phyloP scores from a whole-genome alignment of 202 grass and related monocot species.

The Saccharum hybrid region DNA sequence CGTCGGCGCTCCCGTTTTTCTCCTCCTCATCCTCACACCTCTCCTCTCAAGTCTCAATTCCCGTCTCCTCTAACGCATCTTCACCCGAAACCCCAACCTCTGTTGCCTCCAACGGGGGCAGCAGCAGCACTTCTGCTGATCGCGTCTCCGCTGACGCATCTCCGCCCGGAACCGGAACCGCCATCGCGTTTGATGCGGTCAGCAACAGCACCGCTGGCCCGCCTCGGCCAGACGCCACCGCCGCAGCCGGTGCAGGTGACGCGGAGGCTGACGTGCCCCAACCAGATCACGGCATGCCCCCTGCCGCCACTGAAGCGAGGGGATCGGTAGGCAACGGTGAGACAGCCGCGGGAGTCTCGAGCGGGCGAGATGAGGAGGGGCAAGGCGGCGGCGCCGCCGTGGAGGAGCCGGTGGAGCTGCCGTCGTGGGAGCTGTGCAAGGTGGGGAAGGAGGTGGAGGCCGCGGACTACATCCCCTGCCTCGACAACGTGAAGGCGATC shows the following conservation, averaged over 20 bases:
- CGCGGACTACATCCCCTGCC: constrained; percentile 85
- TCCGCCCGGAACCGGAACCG: neutral
- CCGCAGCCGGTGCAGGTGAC: neutral
- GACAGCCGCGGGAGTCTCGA: neutral
- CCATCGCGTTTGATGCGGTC: neutral
- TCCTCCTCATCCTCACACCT: constrained; percentile 42
- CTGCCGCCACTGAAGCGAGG: neutral
- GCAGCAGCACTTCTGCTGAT: neutral
- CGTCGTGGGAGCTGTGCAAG: constrained; percentile 63
- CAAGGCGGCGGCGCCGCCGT: neutral
- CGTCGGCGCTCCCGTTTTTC: constrained; percentile 52
- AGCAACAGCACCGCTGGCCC: neutral
- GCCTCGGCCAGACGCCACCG: neutral
- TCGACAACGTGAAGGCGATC: constrained; percentile 84
- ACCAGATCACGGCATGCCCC: constrained; percentile 14
- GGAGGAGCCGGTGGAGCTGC: constrained; percentile 39
- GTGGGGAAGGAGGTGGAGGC: constrained; percentile 65
- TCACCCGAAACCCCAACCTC: neutral
- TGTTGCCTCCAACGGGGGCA: neutral
- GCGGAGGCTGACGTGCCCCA: neutral
- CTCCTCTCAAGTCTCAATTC: constrained; percentile 15
- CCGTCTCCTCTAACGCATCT: constrained; percentile 1
- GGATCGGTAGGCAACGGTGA: constrained; percentile 11
- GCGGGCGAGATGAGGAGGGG: neutral
- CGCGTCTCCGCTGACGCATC: constrained; percentile 26